Base-by-base conservation (phyloP, 306 rosid genomes). In the Cucurbita pepo region DNA sequence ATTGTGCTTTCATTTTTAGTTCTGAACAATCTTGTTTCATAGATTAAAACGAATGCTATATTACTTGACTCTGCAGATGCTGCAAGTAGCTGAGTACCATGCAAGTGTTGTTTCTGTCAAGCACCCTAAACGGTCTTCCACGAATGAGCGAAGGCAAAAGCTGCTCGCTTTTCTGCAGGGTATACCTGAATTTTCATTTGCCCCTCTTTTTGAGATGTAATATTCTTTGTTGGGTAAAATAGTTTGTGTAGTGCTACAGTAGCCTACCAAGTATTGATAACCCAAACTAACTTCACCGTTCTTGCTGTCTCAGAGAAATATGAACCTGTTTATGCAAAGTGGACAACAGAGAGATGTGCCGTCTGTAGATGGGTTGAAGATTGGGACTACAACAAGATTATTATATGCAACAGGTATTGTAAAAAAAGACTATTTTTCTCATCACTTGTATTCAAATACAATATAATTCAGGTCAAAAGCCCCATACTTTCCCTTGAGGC, bases 311-410 rank as follows among this genome's bases (percentile, higher is more conserved):
- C 92, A 95, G 99, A 95, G 84, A 91, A 83, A 79, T 95, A 95
- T 53, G 97, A 91, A 83, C 99, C 99, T 56, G 96, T 95, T 76
- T 58, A 81, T 81, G 91, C 92, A 19, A 95, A 88, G 83, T 95
- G 99, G 99, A 95, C 99, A 59, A 95, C 99, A n/a, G 99, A 95
- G 77, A 96, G 99, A 76, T 95, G 99, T 79, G 99, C 99, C 66
- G 96, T 95, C 45, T 95, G 99, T 82, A 89, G 99, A 88, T 95
- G 99, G 99, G 99, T 95, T 78, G 99, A 95, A 84, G 99, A 95
- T 81, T 95, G 97, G 97, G 99, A 95, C 83, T 95, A 95, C 79
- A 95, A 95, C 78, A 95, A 95, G 78, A 95, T 95, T 81, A 95
- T 95, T 77, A 95, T 95, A 76, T 95, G 99, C 95, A 95, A 79